Conservation (phyloP, 176 grass and related monocot genomes). For the Zea luxurians region DNA sequence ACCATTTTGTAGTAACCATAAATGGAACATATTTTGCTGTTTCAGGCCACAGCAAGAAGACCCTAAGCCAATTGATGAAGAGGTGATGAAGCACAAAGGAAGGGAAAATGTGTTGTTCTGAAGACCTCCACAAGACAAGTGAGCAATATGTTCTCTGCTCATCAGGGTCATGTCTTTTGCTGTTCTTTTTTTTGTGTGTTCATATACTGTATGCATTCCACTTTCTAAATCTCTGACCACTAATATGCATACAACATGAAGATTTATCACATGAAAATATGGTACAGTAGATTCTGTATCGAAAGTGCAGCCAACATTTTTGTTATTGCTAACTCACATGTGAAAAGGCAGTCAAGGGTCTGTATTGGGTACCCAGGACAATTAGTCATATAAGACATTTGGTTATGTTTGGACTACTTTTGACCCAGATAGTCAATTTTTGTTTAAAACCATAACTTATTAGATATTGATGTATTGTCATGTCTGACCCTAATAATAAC, state of each 20-base stretch:
- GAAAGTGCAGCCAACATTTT: neutral
- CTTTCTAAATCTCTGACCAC: neutral
- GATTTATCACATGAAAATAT: conserved; percentile 1
- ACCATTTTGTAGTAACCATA: neutral
- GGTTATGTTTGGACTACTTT: neutral
- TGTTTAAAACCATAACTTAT: neutral
- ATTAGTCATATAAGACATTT: too few species aligned
- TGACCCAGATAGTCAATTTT: neutral
- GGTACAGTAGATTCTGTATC: neutral
- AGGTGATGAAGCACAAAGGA: too few species aligned
- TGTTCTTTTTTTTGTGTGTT: neutral
- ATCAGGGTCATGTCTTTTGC: neutral
- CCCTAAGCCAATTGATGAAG: conserved; percentile 51
- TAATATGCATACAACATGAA: neutral
- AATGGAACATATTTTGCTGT: neutral
- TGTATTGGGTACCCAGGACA: too few species aligned
- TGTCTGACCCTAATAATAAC: neutral
- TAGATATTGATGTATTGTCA: too few species aligned
- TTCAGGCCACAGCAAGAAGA: conserved; percentile 46
- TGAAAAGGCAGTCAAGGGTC: neutral
- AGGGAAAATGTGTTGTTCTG: conserved; percentile 92
- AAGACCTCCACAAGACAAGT: conserved; percentile 85
- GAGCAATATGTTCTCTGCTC: neutral
- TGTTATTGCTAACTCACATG: neutral
- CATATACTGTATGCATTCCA: neutral